phyloP scores from a whole-genome alignment of 176 grass and related monocot species.

The Eragrostis curvula region DNA sequence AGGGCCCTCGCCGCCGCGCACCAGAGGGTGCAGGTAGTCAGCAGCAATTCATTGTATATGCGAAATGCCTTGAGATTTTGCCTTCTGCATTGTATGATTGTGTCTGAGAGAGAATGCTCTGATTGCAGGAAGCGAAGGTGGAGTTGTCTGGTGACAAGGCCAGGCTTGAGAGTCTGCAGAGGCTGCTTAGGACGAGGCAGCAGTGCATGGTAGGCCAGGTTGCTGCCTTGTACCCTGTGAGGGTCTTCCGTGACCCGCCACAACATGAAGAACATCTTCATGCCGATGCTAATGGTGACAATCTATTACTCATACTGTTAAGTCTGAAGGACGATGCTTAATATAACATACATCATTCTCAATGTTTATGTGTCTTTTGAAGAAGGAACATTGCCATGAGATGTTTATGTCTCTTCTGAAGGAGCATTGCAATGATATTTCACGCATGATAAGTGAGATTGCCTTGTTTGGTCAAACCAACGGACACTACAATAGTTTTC shows the following conservation, averaged over 20 bases:
- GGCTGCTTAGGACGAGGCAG: slow-evolving; percentile 47
- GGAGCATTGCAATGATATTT: background rate
- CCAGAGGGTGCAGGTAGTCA: slow-evolving; percentile 26
- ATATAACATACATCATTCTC: background rate
- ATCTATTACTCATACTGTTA: background rate
- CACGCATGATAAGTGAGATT: background rate
- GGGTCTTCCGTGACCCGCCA: slow-evolving; percentile 39
- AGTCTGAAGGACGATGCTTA: background rate
- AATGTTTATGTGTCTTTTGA: background rate
- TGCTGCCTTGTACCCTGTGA: slow-evolving; percentile 59
- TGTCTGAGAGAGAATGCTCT: background rate
- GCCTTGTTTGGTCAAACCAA: background rate
- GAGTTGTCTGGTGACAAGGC: slow-evolving; percentile 22
- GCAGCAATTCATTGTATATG: background rate
- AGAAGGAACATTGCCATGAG: background rate
- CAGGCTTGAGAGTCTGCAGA: slow-evolving; percentile 39
- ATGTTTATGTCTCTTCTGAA: background rate
- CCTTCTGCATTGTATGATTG: slow-evolving; percentile 6
- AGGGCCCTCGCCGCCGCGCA: slow-evolving; percentile 35
- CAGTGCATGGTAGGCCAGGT: slow-evolving; percentile 47
- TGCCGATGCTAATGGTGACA: slow-evolving; percentile 32
- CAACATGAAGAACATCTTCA: background rate
- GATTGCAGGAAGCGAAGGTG: slow-evolving; percentile 43
- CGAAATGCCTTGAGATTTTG: background rate
- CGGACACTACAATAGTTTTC: slow-evolving; percentile 8